Evolutionary conservation across 202 grass and related monocot genomes (phyloP), one percentile per base, ranked within the genome.

Genomic region (Hordeum pubiflorum): DNA sequence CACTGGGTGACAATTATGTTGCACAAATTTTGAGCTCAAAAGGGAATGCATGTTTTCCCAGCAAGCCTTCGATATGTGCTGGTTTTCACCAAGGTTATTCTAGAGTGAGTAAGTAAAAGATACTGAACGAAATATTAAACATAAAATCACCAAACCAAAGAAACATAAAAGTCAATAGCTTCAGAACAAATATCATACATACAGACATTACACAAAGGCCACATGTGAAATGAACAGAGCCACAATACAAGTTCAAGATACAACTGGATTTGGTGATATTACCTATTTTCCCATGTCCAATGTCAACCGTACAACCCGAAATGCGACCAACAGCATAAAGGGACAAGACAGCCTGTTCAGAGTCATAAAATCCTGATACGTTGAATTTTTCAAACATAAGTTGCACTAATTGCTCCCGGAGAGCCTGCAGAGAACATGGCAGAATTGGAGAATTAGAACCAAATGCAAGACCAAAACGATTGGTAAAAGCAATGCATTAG

Each of bases 351-450:
- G 90, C 97, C 65, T 99, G 92, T 87, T 99, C 97, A 61, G 92
- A 96, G 56, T 91, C 97, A 87, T 99, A 99, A 91, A 99, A 99
- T 18, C 97, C 97, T 79, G 97, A 99, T 40, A 99, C 91, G 3
- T 99, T 96, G 86, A 99, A 99, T 76, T 90, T 96, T 78, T 99
- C 97, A 71, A 99, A 99, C 97, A 99, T 99, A 84, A 99, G 85
- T 59, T 96, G 92, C 29, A 85, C 90, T 67, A 96, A 57, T 77
- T 99, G 90, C 77, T 99, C 97, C 79, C 93, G 88, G 34, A 96
- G 79, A 77, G 87, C 81, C 97, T 99, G 92, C 48, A 89, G 10
- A 81, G 4, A 27, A 57, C 78, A 88, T 61, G 20, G 59, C 24
- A 58, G 22, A 67, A n/a, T 34, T 7, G 2, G 10, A 44, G 34